phyloP scores from a whole-genome alignment of 805 yeast genomes.

The Yarrowia sp. region DNA sequence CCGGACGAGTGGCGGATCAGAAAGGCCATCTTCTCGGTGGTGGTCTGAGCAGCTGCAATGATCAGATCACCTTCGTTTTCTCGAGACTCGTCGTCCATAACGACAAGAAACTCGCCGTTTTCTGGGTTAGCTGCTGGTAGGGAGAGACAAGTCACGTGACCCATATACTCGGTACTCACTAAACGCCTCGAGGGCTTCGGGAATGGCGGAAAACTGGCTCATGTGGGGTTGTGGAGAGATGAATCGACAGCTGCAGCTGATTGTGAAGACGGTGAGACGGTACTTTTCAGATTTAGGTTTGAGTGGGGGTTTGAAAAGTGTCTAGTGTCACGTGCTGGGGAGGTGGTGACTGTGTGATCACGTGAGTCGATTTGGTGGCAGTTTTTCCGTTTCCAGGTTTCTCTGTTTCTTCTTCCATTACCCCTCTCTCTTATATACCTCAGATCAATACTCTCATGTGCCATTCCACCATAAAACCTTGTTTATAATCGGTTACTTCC shows the following conservation, averaged over 20 bases:
- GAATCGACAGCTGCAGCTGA: neutral
- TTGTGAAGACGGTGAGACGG: neutral
- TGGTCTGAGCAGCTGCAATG: slow-evolving; percentile 83
- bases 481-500: slow-evolving; percentile 3
- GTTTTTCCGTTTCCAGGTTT: too few relatives aligned
- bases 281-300: slow-evolving; percentile 28
- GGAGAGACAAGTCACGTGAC: slow-evolving; percentile 27
- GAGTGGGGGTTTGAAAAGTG: neutral
- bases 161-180: slow-evolving; percentile 50
- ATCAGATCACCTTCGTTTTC: slow-evolving; percentile 98
- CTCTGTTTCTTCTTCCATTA: neutral
- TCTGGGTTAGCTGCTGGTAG: slow-evolving; percentile 42
- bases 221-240: slow-evolving; percentile 16
- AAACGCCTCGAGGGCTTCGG: slow-evolving; percentile 76
- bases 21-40: slow-evolving; percentile 91
- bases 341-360: too few relatives aligned
- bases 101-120: slow-evolving; percentile 84
- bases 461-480: slow-evolving; percentile 7
- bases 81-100: slow-evolving; percentile 95
- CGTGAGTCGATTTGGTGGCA: too few relatives aligned
- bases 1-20: slow-evolving; percentile 79
- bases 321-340: too few relatives aligned
- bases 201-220: slow-evolving; percentile 58
- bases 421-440: neutral
- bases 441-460: slow-evolving; percentile 7